A percentile compares a stretch with the other conserved stretches of the same genome.
Evolutionary conservation across 306 rosid species (phyloP).

Genomic region (barrel medic (Medicago truncatula)): DNA sequence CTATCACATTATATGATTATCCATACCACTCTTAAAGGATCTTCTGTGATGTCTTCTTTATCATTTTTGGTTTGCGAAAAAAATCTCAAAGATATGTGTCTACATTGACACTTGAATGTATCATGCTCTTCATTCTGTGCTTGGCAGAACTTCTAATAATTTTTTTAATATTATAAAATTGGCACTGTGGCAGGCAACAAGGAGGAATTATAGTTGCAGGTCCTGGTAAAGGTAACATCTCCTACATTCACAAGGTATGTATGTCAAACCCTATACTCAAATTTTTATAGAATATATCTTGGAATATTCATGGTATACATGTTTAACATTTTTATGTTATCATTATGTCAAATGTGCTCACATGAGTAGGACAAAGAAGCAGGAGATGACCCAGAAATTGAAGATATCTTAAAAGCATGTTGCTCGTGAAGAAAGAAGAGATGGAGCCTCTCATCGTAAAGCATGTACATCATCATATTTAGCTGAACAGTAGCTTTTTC

Average conservation of each 20-base stretch:
- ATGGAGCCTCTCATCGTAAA: not conserved
- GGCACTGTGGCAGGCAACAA: conserved; percentile 71
- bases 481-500: conserved; percentile 26
- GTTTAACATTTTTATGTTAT: conserved; percentile 2
- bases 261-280: conserved; percentile 13
- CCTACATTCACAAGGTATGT: conserved; percentile 78
- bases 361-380: conserved; percentile 86
- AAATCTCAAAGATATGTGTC: not conserved
- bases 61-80: not conserved
- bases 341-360: conserved; percentile 22
- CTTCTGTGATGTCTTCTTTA: conserved; percentile 21
- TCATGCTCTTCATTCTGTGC: conserved; percentile 2
- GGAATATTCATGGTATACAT: conserved; percentile 9
- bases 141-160: conserved; percentile 11
- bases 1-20: not conserved
- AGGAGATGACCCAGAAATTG: conserved; percentile 89
- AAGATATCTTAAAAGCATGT: conserved; percentile 76
- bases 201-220: conserved; percentile 97
- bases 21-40: conserved; percentile 1
- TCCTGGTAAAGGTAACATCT: conserved; percentile 80
- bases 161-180: conserved; percentile 24
- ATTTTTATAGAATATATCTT: conserved; percentile 9
- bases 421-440: conserved; percentile 54
- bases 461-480: conserved; percentile 33
- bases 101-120: not conserved